Percentiles rank a stretch among this genome's conserved stretches.
Conservation (phyloP, 208 protist species). For the Tritrichomonas foetus region DNA sequence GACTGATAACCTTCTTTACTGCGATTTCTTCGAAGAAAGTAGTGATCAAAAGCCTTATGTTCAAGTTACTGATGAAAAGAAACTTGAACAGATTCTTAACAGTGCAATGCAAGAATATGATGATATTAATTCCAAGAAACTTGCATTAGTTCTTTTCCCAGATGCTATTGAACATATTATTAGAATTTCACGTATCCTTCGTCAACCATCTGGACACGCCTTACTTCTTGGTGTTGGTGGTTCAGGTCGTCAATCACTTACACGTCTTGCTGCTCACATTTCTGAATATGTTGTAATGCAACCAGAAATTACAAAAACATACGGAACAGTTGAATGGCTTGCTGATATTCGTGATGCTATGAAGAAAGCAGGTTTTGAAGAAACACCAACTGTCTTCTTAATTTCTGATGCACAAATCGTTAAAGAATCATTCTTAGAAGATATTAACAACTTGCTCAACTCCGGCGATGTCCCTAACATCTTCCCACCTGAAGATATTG, state of each 20-base stretch:
- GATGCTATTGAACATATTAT: constrained; percentile 89
- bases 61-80: constrained; percentile 72
- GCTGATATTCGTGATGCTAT: constrained; percentile 88
- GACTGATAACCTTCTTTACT: constrained; percentile 68
- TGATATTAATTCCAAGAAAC: constrained; percentile 65
- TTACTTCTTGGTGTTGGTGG: constrained; percentile 93
- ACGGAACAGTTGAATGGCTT: constrained; percentile 83
- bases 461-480: constrained; percentile 93
- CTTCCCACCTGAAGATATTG: constrained; percentile 79
- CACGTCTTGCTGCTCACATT: constrained; percentile 81
- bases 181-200: constrained; percentile 82
- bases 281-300: constrained; percentile 83
- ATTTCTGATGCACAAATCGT: constrained; percentile 94
- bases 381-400: constrained; percentile 87
- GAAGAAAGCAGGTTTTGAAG: constrained; percentile 75
- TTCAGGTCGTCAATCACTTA: constrained; percentile 87
- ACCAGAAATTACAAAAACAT: constrained; percentile 88
- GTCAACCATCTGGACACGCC: constrained; percentile 85
- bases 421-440: constrained; percentile 90
- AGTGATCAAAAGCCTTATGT: constrained; percentile 71
- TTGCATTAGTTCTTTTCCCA: constrained; percentile 90
- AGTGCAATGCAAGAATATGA: constrained; percentile 84
- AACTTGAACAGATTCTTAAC: constrained; percentile 71
- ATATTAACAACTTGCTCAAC: constrained; percentile 96
- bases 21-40: constrained; percentile 73